Base-by-base conservation (phyloP, 1,284 basidiomycete species). In the Trichosporon inkin region DNA sequence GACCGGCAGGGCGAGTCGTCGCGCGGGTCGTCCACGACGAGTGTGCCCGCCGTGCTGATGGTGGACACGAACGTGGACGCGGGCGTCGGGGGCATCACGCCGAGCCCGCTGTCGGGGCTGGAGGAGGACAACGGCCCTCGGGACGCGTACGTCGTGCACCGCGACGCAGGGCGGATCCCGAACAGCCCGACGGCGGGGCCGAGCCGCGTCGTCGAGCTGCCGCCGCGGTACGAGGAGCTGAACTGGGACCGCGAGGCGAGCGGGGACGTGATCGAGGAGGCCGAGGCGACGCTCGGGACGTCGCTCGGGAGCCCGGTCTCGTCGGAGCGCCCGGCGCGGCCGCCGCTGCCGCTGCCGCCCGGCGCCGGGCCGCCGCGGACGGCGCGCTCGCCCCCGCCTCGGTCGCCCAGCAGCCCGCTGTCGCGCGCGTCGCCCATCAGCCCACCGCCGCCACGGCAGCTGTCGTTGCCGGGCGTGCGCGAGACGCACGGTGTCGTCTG, bases 151-250 rank as follows among this genome's bases (percentile, higher is more conserved):
- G 63, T 75, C 52, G 68, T 77, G 6, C 75, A 77, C 65, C 63
- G 70, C 10, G 75, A 77, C 65, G 75, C 69, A 1, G 75, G 75
- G 2, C 60, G 74, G 13, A 61, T 73, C 6, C 41, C 49, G 1
- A 51, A 59, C 19, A 39, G 28, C 10, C 39, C 55, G 0, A 38
- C 24, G 10, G 14, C 37, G 11, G 17, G 40, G 6, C 14, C 28
- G 24, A 19, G 36, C 6, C 62, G 55, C 24, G 70, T 71, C 7
- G 39, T 73, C 17, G 75, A 77, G 60, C 62, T 77, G 40, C 75
- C 75, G 20, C 75, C 75, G 6, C 62, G 75, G 53, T 77, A 77
- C 60, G 75, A 77, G 22, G 72, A 77, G 60, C 55, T 77, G 40
- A 61, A 71, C 49, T 77, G 74, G 75, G 69, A 60, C 59, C 62